phyloP scores from a whole-genome alignment of 257 asterid genomes.

The Thymus quinquecostatus region DNA sequence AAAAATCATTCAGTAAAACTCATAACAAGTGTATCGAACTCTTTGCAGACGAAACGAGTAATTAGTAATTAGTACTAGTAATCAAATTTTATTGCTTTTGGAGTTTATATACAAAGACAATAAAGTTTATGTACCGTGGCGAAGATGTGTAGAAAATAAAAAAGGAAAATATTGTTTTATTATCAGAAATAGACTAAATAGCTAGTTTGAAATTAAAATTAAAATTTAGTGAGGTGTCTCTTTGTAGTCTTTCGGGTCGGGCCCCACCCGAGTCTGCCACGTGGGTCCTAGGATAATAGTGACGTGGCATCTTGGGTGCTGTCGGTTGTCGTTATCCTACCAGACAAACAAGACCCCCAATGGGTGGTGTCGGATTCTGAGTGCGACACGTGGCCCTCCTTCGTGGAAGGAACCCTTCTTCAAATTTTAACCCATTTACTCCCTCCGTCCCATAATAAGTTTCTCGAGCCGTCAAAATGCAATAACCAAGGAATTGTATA shows the following conservation, averaged over 20 bases:
- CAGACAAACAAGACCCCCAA: slow-evolving; percentile 6
- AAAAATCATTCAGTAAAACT: no score
- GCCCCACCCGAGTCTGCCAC: background rate
- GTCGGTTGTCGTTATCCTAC: slow-evolving; percentile 29
- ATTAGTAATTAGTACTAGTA: no score
- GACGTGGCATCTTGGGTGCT: slow-evolving; percentile 22
- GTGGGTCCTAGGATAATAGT: slow-evolving; percentile 3
- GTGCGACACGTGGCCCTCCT: background rate
- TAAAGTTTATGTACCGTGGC: background rate
- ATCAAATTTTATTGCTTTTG: no score
- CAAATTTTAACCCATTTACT: no score
- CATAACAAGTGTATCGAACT: no score
- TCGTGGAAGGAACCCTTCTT: background rate
- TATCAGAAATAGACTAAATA: background rate
- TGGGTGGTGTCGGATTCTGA: slow-evolving; percentile 15
- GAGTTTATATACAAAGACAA: background rate
- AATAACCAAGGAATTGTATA: no score
- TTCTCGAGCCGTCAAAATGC: no score
- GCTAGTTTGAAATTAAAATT: background rate
- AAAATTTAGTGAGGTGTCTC: background rate
- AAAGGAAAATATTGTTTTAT: background rate
- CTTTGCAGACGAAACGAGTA: no score
- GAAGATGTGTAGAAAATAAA: background rate
- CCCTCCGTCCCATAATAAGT: no score
- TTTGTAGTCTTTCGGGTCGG: background rate